Evolutionary conservation across 192 early-diverging fungal genomes (phyloP).

Genomic region (Globomyces pollinis-pini): DNA sequence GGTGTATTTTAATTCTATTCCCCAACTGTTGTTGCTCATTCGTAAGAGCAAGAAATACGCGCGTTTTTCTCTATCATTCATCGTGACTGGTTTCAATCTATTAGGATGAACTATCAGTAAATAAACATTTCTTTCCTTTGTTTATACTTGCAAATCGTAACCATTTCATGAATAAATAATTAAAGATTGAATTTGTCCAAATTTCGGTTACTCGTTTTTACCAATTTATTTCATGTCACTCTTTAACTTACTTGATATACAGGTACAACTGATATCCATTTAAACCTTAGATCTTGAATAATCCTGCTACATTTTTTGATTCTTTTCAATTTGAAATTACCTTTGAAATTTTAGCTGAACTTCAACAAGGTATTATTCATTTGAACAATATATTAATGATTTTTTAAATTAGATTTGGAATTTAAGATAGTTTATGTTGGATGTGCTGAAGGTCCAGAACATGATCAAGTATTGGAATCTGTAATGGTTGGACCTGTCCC

Average conservation of each 20-base stretch:
- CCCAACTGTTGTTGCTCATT: not conserved
- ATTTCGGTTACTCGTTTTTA: too few relatives aligned
- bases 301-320: conserved; percentile 71
- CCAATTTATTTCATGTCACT: conserved; percentile 58
- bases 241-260: conserved; percentile 75
- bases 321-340: conserved; percentile 93
- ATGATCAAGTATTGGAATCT: conserved; percentile 92
- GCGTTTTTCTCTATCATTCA: not conserved
- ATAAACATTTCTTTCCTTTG: not conserved
- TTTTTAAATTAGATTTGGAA: conserved; percentile 69
- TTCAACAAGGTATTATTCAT: conserved; percentile 64
- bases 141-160: too few relatives aligned
- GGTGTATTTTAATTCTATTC: not conserved
- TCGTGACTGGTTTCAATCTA: not conserved
- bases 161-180: too few relatives aligned
- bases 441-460: conserved; percentile 68
- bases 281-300: conserved; percentile 76
- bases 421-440: conserved; percentile 94
- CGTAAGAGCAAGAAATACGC: not conserved
- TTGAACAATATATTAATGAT: too few relatives aligned
- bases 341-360: conserved; percentile 84
- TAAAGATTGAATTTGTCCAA: not conserved
- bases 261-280: not conserved
- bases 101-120: too few relatives aligned
- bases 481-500: conserved; percentile 95